Percentiles rank a stretch among this genome's conserved stretches.
These are phyloP conservation scores for Dipodascopsis uninucleata DNA, from an alignment of 805 yeast species.

Conservation along the genomic window DNA sequence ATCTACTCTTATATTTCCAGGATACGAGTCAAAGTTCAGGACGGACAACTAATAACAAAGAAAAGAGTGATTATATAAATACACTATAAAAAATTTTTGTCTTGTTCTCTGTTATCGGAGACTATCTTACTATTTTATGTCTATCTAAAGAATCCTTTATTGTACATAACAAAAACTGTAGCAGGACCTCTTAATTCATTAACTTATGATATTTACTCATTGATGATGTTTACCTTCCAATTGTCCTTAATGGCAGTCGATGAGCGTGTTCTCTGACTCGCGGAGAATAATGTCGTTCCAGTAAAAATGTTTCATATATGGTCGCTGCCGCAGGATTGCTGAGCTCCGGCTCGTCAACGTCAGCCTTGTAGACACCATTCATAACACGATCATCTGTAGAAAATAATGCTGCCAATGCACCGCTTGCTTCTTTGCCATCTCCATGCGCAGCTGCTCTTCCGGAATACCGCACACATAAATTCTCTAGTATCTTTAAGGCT, in stretches of 20 bases:
- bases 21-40: slow-evolving; percentile 22
- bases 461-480: slow-evolving; percentile 66
- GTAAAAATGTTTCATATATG: slow-evolving; percentile 78
- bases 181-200: neutral
- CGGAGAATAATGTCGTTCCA: slow-evolving; percentile 82
- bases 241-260: slow-evolving; percentile 16
- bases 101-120: no score
- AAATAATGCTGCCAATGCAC: slow-evolving; percentile 65
- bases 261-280: slow-evolving; percentile 63
- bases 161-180: slow-evolving; percentile 1
- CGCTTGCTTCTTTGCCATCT: slow-evolving; percentile 9
- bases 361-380: slow-evolving; percentile 72
- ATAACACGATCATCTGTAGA: slow-evolving; percentile 84
- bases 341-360: slow-evolving; percentile 63
- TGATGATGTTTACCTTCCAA: slow-evolving; percentile 17
- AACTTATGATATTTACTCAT: neutral
- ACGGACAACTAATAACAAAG: slow-evolving; percentile 6
- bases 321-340: slow-evolving; percentile 85
- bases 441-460: slow-evolving; percentile 5
- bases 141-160: neutral
- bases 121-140: no score
- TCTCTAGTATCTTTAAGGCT: slow-evolving; percentile 69
- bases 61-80: no score
- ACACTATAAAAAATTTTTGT: no score
- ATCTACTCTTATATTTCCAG: slow-evolving; percentile 20